Evolutionary conservation across 176 grass and related monocot species (phyloP), one percentile per base, ranked within the genome.

Genomic region (Phoenix roebelenii): DNA sequence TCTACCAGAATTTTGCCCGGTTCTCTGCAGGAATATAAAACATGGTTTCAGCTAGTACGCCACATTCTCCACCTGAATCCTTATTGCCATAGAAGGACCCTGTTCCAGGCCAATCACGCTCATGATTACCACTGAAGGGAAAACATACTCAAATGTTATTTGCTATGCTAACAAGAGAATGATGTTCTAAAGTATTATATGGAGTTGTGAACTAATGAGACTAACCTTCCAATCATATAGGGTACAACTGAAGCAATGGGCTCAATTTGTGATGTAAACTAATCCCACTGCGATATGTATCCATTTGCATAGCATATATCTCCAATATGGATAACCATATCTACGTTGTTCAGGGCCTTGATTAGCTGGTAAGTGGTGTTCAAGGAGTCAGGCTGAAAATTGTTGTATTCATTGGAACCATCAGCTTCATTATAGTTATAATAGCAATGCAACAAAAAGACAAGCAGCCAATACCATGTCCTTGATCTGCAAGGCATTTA

Each of bases 261-360:
- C 69, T 96, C 91, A 49, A 90, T 68, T 60, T 90, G 91, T 71
- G 83, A 83, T 7, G 86, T 90, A 58, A 90, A 96, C 76, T 96
- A 83, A 81, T 96, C 91, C 86, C 91, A 96, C 48, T 90, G 86
- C 63, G 86, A 96, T 14, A 96, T 61, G 72, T 95, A 96, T 25
- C 20, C 20, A 20, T 20, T 20, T 20, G 20, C 20, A 20, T 20
- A 20, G 20, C 20, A 20, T 20, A 20, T 20, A 20, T 20, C 20
- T 20, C 20, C 20, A 20, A 20, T 20, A 20, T 20, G 20, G 20
- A 20, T 20, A 20, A 20, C 20, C 20, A 20, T 20, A 20, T 20
- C 20, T 20, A 20, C 20, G 20, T 20, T 20, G 20, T 20, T 20
- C 20, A 20, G 20, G 20, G 20, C 20, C 20, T 20, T 20, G 20